phyloP scores from a whole-genome alignment of 805 yeast genomes.

The Candida dajiaensis region DNA sequence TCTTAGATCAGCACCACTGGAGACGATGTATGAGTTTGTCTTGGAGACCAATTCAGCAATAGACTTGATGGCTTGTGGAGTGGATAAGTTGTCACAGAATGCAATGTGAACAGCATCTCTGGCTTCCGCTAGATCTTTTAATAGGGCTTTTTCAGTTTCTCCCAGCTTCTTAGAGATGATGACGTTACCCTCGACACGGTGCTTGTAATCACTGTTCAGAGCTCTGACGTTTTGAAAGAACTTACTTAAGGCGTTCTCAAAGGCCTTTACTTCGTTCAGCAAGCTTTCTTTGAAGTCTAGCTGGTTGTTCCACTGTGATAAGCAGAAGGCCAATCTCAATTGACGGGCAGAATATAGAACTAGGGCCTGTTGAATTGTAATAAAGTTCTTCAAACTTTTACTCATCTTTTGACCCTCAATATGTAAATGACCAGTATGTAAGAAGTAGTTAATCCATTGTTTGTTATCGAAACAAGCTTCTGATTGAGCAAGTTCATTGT shows the following conservation, averaged over 20 bases:
- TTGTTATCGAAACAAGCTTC: constrained; percentile 86
- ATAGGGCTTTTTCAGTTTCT: constrained; percentile 47
- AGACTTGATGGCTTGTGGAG: constrained; percentile 65
- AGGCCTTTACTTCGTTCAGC: constrained; percentile 66
- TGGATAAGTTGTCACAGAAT: constrained; percentile 83
- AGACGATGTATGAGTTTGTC: constrained; percentile 65
- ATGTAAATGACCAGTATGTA: constrained; percentile 96
- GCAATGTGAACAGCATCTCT: constrained; percentile 64
- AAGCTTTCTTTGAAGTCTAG: constrained; percentile 86
- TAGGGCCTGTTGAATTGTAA: constrained; percentile 89
- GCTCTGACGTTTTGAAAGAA: constrained; percentile 89
- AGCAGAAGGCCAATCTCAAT: constrained; percentile 83
- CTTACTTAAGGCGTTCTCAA: constrained; percentile 70
- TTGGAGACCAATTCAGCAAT: constrained; percentile 64
- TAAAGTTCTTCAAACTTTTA: constrained; percentile 89
- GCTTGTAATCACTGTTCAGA: constrained; percentile 57
- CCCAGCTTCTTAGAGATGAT: constrained; percentile 60
- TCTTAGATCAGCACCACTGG: constrained; percentile 44
- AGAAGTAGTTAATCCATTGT: constrained; percentile 96
- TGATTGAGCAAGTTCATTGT: constrained; percentile 94
- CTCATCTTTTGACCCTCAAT: constrained; percentile 99
- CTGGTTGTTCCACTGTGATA: constrained; percentile 89
- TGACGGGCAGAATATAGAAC: constrained; percentile 68
- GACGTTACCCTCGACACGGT: constrained; percentile 40
- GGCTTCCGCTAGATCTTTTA: constrained; percentile 41